Conservation (phyloP, 768 basidiomycete genomes). For the Amyloporia xantha region DNA sequence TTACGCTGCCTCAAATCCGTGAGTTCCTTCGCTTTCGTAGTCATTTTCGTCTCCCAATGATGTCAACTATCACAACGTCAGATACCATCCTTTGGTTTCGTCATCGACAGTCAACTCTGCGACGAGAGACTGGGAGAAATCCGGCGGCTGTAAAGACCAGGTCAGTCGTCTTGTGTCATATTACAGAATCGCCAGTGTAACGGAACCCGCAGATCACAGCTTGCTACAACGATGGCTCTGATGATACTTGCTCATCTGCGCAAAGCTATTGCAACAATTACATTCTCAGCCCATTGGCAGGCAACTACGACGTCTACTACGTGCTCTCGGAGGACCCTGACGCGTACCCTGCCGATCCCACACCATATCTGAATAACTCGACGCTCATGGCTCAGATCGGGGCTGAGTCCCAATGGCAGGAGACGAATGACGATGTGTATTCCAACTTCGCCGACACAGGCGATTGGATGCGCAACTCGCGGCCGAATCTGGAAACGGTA, state of each 20-base stretch:
- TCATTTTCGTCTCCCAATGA: not conserved
- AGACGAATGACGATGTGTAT: slow-evolving; percentile 37
- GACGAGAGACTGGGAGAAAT: slow-evolving; percentile 35
- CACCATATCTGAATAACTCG: slow-evolving; percentile 22
- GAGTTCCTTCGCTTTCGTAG: not conserved
- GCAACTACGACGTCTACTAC: slow-evolving; percentile 52
- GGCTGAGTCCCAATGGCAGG: slow-evolving; percentile 36
- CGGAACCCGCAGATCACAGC: slow-evolving; percentile 35
- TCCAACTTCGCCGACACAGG: slow-evolving; percentile 40
- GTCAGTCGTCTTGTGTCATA: slow-evolving; percentile 29
- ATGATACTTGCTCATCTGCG: slow-evolving; percentile 47
- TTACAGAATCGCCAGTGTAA: too few species aligned
- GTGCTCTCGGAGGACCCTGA: slow-evolving; percentile 37
- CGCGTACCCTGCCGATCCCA: slow-evolving; percentile 42
- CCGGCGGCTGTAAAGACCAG: slow-evolving; percentile 44
- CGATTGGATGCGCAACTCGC: slow-evolving; percentile 51
- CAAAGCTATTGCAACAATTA: slow-evolving; percentile 53
- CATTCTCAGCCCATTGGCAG: slow-evolving; percentile 47
- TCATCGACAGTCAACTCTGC: slow-evolving; percentile 33
- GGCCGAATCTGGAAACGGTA: slow-evolving; percentile 46
- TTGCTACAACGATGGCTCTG: slow-evolving; percentile 42
- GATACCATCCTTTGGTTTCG: slow-evolving; percentile 48
- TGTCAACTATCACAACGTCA: not conserved
- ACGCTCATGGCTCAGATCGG: slow-evolving; percentile 33
- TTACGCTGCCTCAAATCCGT: slow-evolving; percentile 48